phyloP scores from a whole-genome alignment of 768 basidiomycete genomes.

The Inosperma sp. region DNA sequence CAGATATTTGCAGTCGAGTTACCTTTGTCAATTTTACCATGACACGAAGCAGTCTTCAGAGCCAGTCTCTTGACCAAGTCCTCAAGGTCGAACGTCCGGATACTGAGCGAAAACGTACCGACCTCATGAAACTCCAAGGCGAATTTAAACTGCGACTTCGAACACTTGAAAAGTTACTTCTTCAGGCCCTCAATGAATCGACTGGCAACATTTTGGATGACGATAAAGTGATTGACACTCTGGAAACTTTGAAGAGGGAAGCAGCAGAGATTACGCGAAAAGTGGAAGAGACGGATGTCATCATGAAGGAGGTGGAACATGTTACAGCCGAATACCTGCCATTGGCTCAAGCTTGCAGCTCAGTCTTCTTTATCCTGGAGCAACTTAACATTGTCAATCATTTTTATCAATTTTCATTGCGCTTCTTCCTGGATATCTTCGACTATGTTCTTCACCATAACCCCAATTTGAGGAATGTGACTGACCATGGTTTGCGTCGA shows the following conservation, averaged over 20 bases:
- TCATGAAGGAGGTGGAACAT: slow-evolving; percentile 95
- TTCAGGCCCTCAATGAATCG: slow-evolving; percentile 95
- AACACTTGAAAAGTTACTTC: slow-evolving; percentile 85
- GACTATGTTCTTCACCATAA: slow-evolving; percentile 91
- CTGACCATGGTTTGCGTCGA: slow-evolving; percentile 68
- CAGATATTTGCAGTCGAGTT: slow-evolving; percentile 97
- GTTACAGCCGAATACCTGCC: slow-evolving; percentile 94
- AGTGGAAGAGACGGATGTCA: slow-evolving; percentile 91
- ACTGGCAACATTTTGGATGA: slow-evolving; percentile 97
- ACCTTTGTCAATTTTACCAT: slow-evolving; percentile 97
- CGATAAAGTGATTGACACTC: slow-evolving; percentile 94
- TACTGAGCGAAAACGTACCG: slow-evolving; percentile 91
- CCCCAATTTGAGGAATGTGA: slow-evolving; percentile 77
- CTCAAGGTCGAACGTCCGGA: slow-evolving; percentile 96
- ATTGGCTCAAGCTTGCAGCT: slow-evolving; percentile 92
- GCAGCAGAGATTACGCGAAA: slow-evolving; percentile 94
- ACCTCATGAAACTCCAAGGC: slow-evolving; percentile 97
- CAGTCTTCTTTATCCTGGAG: slow-evolving; percentile 95
- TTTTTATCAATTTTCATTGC: slow-evolving; percentile 98
- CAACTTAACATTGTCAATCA: slow-evolving; percentile 92
- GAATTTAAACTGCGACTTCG: slow-evolving; percentile 92
- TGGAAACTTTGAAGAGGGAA: slow-evolving; percentile 93
- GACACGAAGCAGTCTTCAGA: slow-evolving; percentile 97
- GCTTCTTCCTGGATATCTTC: slow-evolving; percentile 98
- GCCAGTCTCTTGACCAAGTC: slow-evolving; percentile 95